phyloP scores from a whole-genome alignment of 331 rosid species.

The Stylosanthes scabra region DNA sequence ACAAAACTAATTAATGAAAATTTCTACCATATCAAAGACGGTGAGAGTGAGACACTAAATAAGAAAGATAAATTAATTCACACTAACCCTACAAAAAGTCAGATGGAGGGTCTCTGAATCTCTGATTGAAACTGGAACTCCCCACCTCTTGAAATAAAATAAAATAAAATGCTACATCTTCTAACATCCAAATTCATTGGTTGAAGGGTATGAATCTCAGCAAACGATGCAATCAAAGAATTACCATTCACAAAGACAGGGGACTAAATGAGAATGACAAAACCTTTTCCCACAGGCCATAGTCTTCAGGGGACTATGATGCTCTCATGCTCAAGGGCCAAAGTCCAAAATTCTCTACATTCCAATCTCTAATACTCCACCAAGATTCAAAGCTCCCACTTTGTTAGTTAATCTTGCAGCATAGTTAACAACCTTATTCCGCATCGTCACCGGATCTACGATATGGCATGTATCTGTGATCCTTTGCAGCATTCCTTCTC shows the following conservation, averaged over 20 bases:
- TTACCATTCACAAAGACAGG: conserved; percentile 2
- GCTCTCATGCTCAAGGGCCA: too few relatives aligned
- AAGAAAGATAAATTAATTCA: neutral
- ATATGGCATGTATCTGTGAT: conserved; percentile 80
- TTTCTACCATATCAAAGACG: too few relatives aligned
- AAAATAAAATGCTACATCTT: neutral
- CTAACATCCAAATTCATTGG: neutral
- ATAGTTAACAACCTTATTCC: conserved; percentile 35
- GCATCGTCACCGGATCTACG: conserved; percentile 52
- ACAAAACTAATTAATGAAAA: too few relatives aligned
- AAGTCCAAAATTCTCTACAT: too few relatives aligned
- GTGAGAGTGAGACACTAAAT: neutral
- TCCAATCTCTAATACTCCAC: neutral
- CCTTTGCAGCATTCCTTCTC: conserved; percentile 86
- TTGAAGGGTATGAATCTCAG: neutral
- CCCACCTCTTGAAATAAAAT: neutral
- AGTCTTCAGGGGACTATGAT: too few relatives aligned
- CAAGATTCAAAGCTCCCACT: neutral
- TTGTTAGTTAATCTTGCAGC: neutral
- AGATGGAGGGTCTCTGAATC: neutral
- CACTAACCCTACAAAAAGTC: neutral
- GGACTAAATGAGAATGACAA: neutral
- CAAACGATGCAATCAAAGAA: neutral
- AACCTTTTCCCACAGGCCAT: neutral
- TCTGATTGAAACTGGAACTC: neutral